These are phyloP conservation scores for Macroventuria anomochaeta DNA, from an alignment of 2,329 filamentous ascomycete genomes.

Conservation along the genomic window DNA sequence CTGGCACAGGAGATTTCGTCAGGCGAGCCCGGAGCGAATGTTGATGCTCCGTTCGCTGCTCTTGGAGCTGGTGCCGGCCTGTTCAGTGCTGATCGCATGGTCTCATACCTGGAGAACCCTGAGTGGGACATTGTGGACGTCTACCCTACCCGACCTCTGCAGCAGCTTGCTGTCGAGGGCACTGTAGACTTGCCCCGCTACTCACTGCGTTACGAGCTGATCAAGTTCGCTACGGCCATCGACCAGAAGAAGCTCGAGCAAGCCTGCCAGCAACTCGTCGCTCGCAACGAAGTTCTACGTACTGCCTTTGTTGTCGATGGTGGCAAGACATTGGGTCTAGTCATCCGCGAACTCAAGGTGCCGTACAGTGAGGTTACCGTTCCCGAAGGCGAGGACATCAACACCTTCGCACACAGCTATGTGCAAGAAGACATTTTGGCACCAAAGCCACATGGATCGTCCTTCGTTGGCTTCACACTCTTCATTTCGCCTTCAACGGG, in stretches of 20 bases:
- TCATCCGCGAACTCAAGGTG: slow-evolving; percentile 62
- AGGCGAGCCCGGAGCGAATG: slow-evolving; percentile 23
- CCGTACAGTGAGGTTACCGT: slow-evolving; percentile 52
- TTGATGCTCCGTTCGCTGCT: slow-evolving; percentile 59
- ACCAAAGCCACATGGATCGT: slow-evolving; percentile 63
- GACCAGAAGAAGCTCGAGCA: slow-evolving; percentile 57
- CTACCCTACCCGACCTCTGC: slow-evolving; percentile 64
- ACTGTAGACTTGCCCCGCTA: slow-evolving; percentile 66
- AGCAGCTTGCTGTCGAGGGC: slow-evolving; percentile 64
- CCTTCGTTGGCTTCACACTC: slow-evolving; percentile 48
- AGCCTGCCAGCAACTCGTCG: slow-evolving; percentile 63
- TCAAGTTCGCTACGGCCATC: slow-evolving; percentile 64
- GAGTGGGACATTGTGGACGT: slow-evolving; percentile 62
- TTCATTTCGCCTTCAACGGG: slow-evolving; percentile 66
- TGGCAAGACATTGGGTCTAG: slow-evolving; percentile 61
- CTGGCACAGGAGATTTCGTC: slow-evolving; percentile 39
- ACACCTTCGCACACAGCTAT: slow-evolving; percentile 61
- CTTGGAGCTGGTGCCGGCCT: slow-evolving; percentile 53
- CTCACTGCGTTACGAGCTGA: slow-evolving; percentile 68
- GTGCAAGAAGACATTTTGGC: slow-evolving; percentile 64
- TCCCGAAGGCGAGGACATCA: slow-evolving; percentile 57
- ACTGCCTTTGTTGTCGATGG: slow-evolving; percentile 66
- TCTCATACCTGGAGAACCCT: slow-evolving; percentile 59
- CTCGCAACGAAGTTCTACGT: slow-evolving; percentile 68
- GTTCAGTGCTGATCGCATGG: slow-evolving; percentile 59